These are phyloP conservation scores for Termitomyces sp. DNA, from an alignment of 768 basidiomycete species.

Conservation along the genomic window DNA sequence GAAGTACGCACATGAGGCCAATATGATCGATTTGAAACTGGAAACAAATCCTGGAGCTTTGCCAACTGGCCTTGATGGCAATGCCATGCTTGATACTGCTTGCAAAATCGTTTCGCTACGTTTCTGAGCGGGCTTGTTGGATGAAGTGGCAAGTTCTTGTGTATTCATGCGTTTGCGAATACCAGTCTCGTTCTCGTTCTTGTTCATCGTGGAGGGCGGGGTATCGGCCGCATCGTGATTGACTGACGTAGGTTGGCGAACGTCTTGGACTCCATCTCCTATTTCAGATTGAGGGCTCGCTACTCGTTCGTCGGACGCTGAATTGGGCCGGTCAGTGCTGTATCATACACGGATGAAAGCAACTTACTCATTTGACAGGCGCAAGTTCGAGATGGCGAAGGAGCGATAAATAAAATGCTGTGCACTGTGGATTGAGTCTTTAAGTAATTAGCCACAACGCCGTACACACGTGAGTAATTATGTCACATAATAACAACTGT, in stretches of 20 bases:
- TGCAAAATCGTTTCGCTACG: conserved; percentile 10
- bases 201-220: background rate
- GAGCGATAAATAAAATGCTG: background rate
- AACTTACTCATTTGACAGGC: background rate
- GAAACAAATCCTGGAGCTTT: conserved; percentile 37
- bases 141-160: background rate
- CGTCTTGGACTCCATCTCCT: background rate
- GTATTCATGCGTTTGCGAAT: conserved; percentile 8
- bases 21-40: conserved; percentile 50
- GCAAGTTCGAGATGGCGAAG: background rate
- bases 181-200: background rate
- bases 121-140: background rate
- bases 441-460: too few relatives aligned
- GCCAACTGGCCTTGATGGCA: conserved; percentile 35
- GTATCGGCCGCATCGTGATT: background rate
- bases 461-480: too few relatives aligned
- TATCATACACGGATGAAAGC: background rate
- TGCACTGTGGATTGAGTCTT: too few relatives aligned
- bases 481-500: too few relatives aligned
- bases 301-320: background rate
- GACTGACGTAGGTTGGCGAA: background rate
- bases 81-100: conserved; percentile 21
- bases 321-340: background rate
- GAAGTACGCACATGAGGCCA: conserved; percentile 48
- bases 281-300: conserved; percentile 4